Evolutionary conservation across 2,329 filamentous ascomycete species (phyloP).

Genomic region (Alternaria ventricosa): DNA sequence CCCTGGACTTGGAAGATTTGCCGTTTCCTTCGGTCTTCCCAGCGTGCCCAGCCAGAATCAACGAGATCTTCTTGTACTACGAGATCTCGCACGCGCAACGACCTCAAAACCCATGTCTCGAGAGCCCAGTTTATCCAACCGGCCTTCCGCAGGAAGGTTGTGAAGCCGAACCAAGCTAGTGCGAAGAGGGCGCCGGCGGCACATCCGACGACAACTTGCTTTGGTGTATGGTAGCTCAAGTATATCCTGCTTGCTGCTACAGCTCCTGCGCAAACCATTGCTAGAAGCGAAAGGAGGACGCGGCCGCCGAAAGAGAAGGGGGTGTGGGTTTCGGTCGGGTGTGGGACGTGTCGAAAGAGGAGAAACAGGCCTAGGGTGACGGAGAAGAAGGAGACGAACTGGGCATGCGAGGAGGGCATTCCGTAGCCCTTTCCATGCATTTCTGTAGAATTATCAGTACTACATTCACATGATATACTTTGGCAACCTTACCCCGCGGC

Average conservation of each 20-base stretch:
- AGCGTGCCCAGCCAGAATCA: conserved; percentile 93
- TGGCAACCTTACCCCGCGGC: conserved; percentile 68
- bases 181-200: conserved; percentile 74
- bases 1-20: conserved; percentile 27
- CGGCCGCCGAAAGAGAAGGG: conserved; percentile 70
- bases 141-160: conserved; percentile 67
- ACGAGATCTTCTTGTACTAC: conserved; percentile 86
- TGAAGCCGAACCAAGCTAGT: conserved; percentile 78
- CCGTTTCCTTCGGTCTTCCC: conserved; percentile 65
- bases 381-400: conserved; percentile 93
- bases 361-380: conserved; percentile 85
- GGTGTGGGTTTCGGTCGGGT: conserved; percentile 55
- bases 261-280: conserved; percentile 51
- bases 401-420: conserved; percentile 94
- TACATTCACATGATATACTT: not conserved
- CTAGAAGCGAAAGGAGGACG: conserved; percentile 55
- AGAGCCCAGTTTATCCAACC: conserved; percentile 78
- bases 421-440: conserved; percentile 92
- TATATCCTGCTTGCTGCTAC: conserved; percentile 87
- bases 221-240: conserved; percentile 87
- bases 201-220: conserved; percentile 84
- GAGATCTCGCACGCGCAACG: conserved; percentile 80
- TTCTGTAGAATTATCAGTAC: conserved; percentile 51
- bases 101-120: conserved; percentile 67
- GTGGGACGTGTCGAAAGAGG: conserved; percentile 71